These are phyloP conservation scores for Aureobasidium namibiae DNA, from an alignment of 2,329 filamentous ascomycete genomes.

Conservation along the genomic window DNA sequence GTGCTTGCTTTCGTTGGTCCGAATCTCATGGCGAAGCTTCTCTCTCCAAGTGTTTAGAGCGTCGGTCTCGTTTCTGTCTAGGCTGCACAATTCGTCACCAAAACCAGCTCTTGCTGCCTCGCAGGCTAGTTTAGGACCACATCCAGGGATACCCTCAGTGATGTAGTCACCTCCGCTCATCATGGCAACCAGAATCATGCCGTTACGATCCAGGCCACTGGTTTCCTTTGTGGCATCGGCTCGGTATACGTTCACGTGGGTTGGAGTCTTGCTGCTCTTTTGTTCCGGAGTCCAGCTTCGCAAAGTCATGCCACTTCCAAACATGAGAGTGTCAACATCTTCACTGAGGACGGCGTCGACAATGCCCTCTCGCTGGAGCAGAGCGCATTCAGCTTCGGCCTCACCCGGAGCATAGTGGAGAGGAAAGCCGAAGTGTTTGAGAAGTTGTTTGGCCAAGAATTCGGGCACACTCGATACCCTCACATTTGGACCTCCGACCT, in stretches of 20 bases:
- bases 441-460: slow-evolving; percentile 71
- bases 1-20: slow-evolving; percentile 72
- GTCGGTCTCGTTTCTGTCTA: slow-evolving; percentile 51
- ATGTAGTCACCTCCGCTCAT: slow-evolving; percentile 96
- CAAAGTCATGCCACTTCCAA: slow-evolving; percentile 72
- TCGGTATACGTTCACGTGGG: slow-evolving; percentile 79
- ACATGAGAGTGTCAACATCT: slow-evolving; percentile 97
- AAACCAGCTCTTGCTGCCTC: slow-evolving; percentile 87
- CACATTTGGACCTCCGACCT: slow-evolving; percentile 48
- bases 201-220: slow-evolving; percentile 66
- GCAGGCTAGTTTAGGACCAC: slow-evolving; percentile 79
- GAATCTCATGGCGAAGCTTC: slow-evolving; percentile 63
- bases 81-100: slow-evolving; percentile 62
- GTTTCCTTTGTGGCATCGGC: slow-evolving; percentile 47
- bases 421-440: slow-evolving; percentile 77
- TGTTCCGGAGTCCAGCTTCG: slow-evolving; percentile 76
- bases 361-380: slow-evolving; percentile 70
- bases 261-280: slow-evolving; percentile 57
- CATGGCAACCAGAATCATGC: slow-evolving; percentile 87
- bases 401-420: slow-evolving; percentile 86
- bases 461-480: slow-evolving; percentile 59
- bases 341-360: slow-evolving; percentile 93
- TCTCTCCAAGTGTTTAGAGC: slow-evolving; percentile 64
- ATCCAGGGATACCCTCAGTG: slow-evolving; percentile 77
- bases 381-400: slow-evolving; percentile 89